Conservation (phyloP, 176 grass and related monocot species). For the Guadua angustifolia region DNA sequence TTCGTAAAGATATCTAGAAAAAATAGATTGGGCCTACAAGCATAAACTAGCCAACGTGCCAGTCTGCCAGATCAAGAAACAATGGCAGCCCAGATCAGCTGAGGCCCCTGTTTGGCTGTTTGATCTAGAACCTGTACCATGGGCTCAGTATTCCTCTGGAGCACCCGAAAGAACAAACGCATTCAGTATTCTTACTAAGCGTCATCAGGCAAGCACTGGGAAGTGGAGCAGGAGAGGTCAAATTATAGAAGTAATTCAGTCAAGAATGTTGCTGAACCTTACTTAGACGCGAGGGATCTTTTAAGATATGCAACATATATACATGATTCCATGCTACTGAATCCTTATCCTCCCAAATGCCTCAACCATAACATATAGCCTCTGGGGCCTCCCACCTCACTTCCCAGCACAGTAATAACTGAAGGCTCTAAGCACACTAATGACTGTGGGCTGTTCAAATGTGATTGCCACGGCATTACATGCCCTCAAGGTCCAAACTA, state of each 20-base stretch:
- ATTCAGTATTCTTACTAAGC: background rate
- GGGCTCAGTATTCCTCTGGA: background rate
- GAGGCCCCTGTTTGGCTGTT: too few relatives aligned
- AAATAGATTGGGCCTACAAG: background rate
- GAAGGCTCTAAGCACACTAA: background rate
- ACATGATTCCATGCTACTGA: conserved; percentile 25
- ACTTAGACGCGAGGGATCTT: background rate
- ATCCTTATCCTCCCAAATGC: background rate
- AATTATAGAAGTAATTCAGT: background rate
- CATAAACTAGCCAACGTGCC: too few relatives aligned
- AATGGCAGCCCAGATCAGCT: background rate
- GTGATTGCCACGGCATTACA: background rate
- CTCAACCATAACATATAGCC: background rate
- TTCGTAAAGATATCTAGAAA: background rate
- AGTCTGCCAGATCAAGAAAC: too few relatives aligned
- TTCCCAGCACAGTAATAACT: background rate
- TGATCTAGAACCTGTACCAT: background rate
- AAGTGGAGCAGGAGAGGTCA: background rate
- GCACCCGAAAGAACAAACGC: background rate
- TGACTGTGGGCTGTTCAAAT: background rate
- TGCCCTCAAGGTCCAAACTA: conserved; percentile 26
- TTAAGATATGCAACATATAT: conserved; percentile 43
- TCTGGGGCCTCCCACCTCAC: background rate
- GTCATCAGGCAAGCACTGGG: background rate
- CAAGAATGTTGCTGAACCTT: background rate